Conservation (phyloP, 441 rosid species). For the Kokia cookei region DNA sequence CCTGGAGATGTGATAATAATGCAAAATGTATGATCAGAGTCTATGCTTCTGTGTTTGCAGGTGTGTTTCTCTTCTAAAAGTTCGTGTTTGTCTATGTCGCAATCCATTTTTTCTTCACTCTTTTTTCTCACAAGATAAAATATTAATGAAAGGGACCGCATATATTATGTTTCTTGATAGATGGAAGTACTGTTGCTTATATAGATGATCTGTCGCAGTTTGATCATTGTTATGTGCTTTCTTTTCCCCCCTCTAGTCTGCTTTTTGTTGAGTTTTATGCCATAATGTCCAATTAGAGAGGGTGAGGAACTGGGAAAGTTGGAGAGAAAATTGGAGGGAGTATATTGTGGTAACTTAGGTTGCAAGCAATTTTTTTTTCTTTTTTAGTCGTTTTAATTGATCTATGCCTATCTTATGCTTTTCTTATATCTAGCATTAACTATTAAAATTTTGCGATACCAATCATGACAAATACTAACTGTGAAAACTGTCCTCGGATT, state of each 20-base stretch:
- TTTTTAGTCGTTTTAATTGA: not conserved
- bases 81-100: not conserved
- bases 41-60: not conserved
- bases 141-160: not conserved
- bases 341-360: not conserved
- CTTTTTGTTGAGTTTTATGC: not conserved
- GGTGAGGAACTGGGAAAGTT: not conserved
- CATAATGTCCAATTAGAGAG: not conserved
- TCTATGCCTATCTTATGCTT: not conserved
- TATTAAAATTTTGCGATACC: not conserved
- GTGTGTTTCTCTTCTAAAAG: not conserved
- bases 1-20: not conserved
- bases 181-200: not conserved
- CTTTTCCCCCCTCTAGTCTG: not conserved
- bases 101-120: not conserved
- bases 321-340: not conserved
- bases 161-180: not conserved
- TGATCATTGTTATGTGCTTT: not conserved
- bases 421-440: not conserved
- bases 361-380: not conserved
- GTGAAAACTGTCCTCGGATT: not conserved
- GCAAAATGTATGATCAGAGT: not conserved
- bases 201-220: not conserved
- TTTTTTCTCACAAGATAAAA: not conserved
- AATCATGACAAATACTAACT: not conserved